Base-by-base conservation (phyloP, 768 basidiomycete genomes). In the Daedaleopsis nitida region DNA sequence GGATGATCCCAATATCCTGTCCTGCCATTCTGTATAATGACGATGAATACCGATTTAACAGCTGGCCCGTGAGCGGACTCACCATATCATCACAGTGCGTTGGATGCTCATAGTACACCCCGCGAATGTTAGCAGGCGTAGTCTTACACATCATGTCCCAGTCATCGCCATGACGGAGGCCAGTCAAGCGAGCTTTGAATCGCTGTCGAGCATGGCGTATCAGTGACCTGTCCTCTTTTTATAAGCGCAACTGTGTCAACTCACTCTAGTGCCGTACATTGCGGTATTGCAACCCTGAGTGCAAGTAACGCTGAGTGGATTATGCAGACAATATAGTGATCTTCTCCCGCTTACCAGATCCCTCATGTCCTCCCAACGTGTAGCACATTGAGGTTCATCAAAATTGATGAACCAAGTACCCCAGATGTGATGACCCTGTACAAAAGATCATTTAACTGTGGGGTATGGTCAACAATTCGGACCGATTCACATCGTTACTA, bases 111-210 rank as follows among this genome's bases (percentile, higher is more conserved):
- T 37, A 65, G 12, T 56, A 39, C 19, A 50, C 21, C 24, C 45
- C 44, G 14, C 39, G 12, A 35, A 61, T 58, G 11, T 52, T 55
- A 16, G 55, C 59, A 13, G 67, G 67, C 35, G 65, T 54, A 6
- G 65, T 66, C 17, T 32, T 55, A 52, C 71, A 72, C 54, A 66
- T 67, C 42, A 19, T 60, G 37, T 61, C 38, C 70, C 67, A 69
- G 51, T 71, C 64, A 4, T 70, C 69, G 27, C 64, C 69, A n/a
- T 57, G 19, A 19, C 53, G 60, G 8, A 72, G 56, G 32, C 62
- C 65, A 52, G 62, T 52, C 47, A 72, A 60, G 11, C 60, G 63
- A 4, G 68, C 52, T 21, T 69, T 66, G 21, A 42, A 59, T 4
- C 68, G 66, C 68, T 61, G 37, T 39, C 3, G 50, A 17, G 16